Evolutionary conservation across 2,329 filamentous ascomycete species (phyloP), one percentile per base, ranked within the genome.

Genomic region (Stylonectria norvegica): DNA sequence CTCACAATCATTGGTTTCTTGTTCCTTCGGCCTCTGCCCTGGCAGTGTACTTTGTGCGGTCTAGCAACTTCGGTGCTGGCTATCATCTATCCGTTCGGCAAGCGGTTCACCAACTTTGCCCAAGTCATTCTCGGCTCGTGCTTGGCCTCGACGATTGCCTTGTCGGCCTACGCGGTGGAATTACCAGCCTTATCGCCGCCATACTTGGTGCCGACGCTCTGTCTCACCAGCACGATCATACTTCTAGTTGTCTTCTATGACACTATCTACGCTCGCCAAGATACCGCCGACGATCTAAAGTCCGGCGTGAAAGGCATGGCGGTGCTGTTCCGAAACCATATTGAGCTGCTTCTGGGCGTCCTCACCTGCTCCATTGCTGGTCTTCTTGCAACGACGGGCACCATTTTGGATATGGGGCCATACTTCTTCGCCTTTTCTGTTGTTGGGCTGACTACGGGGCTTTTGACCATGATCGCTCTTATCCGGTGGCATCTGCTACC

Each of bases 101-200:
- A 78, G 55, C 67, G 73, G 19, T 58, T 75, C 30, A 76, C 72
- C 32, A 62, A 76, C 51, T 77, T 72, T 49, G 70, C 75, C 2
- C 74, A 77, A 50, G 62, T 70, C 27, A 68, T 73, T 10, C 57
- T 78, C 8, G 74, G 74, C 6, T 58, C 72, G 43, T 67, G 70
- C n/a, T 69, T 76, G 45, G 73, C 71, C 3, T 72, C 36, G 4
- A 44, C 47, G 1, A 43, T 53, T 11, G 14, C 37, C 17, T 28
- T 52, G 5, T 42, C 43, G 7, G 40, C 45, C 2, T 49, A 48
- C 27, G 31, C 43, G 3, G 45, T 51, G 3, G 48, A 45, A 17
- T 16, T 52, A 11, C 43, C 47, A 8, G 50, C 47, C 14, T 23
- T 58, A 3, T 36, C 48, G 2, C 18, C 17, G 3, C 33, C 33